phyloP scores from a whole-genome alignment of 1,139 yeast genomes.

The Geotrichum siamense region DNA sequence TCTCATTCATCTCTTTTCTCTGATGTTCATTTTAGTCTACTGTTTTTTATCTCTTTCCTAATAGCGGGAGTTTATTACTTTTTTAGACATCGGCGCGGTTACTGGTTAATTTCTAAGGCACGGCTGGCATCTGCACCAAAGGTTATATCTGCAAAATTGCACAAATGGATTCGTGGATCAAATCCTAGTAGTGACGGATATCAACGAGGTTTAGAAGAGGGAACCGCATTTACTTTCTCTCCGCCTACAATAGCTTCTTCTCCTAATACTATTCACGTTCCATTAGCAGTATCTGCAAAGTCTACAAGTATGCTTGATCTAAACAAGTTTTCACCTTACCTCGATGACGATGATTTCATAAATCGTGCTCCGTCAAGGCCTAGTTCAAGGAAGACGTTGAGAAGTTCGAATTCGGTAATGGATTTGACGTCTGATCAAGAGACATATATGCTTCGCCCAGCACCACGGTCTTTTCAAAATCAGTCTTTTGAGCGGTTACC shows the following conservation, averaged over 20 bases:
- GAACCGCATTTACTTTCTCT: slow-evolving; percentile 13
- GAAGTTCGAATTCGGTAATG: slow-evolving; percentile 1
- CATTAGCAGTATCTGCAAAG: slow-evolving; percentile 20
- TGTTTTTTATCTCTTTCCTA: slow-evolving; percentile 1
- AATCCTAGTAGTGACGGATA: slow-evolving; percentile 6
- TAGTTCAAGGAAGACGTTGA: slow-evolving; percentile 19
- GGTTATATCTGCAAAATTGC: neutral
- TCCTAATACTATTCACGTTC: slow-evolving; percentile 16
- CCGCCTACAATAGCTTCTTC: slow-evolving; percentile 16
- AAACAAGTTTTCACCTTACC: slow-evolving; percentile 17
- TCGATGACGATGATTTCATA: slow-evolving; percentile 1
- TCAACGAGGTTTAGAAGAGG: slow-evolving; percentile 17
- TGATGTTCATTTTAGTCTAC: neutral
- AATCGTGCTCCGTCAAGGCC: slow-evolving; percentile 10
- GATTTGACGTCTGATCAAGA: slow-evolving; percentile 3
- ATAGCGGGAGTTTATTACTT: slow-evolving; percentile 1
- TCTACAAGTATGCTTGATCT: slow-evolving; percentile 30
- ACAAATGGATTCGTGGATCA: slow-evolving; percentile 2
- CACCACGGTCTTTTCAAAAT: slow-evolving; percentile 9
- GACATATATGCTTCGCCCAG: slow-evolving; percentile 4
- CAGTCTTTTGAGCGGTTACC: slow-evolving; percentile 12
- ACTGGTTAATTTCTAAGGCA: slow-evolving; percentile 5
- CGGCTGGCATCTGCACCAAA: slow-evolving; percentile 5
- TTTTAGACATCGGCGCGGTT: slow-evolving; percentile 9
- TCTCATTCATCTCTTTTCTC: neutral